Percentiles rank a stretch among this genome's conserved stretches.
phyloP scores from a whole-genome alignment of 2,329 filamentous ascomycete genomes.

The Mycosphaerella sp. region DNA sequence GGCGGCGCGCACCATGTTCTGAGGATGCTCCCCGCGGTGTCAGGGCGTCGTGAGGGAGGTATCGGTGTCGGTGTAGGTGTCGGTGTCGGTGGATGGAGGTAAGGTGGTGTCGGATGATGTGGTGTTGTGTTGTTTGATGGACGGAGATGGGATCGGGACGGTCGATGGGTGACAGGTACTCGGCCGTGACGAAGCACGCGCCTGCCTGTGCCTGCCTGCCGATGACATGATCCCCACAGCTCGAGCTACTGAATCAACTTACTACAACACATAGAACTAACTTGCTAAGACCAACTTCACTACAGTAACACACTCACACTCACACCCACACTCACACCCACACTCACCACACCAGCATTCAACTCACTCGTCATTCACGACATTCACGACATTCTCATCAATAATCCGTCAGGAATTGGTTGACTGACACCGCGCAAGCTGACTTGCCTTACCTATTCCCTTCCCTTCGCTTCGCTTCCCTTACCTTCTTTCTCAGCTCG shows the following conservation, averaged over 20 bases:
- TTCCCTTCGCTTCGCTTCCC: not conserved
- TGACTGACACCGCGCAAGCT: not conserved
- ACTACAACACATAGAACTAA: no score
- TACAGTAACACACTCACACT: not conserved
- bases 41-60: not conserved
- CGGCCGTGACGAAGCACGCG: slow-evolving; percentile 13
- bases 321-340: not conserved
- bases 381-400: not conserved
- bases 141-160: slow-evolving; percentile 1
- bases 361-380: no score
- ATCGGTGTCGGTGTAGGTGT: not conserved
- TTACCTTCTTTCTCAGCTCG: not conserved
- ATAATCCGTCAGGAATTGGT: not conserved
- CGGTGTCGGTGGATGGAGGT: not conserved
- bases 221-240: not conserved
- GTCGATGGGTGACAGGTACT: not conserved
- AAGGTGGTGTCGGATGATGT: slow-evolving; percentile 7
- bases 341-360: not conserved
- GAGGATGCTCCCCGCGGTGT: not conserved
- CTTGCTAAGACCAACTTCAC: not conserved
- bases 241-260: not conserved
- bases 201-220: slow-evolving; percentile 1
- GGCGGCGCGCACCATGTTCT: slow-evolving; percentile 16
- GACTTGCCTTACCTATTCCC: not conserved
- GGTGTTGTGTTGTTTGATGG: slow-evolving; percentile 8